phyloP scores from a whole-genome alignment of 768 basidiomycete species.

The Cystobasidium tubakii region DNA sequence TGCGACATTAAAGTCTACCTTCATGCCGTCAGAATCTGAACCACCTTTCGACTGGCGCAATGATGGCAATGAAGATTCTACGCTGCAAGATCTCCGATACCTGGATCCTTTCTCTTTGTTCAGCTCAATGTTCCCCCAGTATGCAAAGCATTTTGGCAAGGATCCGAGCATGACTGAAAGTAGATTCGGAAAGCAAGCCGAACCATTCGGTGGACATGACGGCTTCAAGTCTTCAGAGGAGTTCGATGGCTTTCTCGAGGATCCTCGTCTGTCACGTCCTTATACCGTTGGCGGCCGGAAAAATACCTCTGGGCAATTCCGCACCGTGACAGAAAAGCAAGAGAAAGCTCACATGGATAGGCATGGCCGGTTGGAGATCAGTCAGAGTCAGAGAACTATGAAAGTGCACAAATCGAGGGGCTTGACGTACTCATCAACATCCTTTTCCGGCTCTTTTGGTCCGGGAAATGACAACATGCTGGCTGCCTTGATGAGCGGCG shows the following conservation, averaged over 20 bases:
- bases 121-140: conserved; percentile 6
- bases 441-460: conserved; percentile 23
- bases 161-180: neutral
- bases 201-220: neutral
- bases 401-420: conserved; percentile 13
- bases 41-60: neutral
- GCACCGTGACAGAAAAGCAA: conserved; percentile 12
- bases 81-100: conserved; percentile 4
- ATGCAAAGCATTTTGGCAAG: neutral
- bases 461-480: conserved; percentile 6
- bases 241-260: neutral
- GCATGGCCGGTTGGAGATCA: conserved; percentile 17
- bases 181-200: neutral
- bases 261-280: neutral
- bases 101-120: conserved; percentile 22
- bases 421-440: conserved; percentile 5
- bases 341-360: neutral
- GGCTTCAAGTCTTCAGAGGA: neutral
- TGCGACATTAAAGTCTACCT: conserved; percentile 19
- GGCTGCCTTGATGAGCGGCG: conserved; percentile 5
- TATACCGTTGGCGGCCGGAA: neutral
- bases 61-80: neutral
- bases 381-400: conserved; percentile 5
- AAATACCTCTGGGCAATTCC: neutral
- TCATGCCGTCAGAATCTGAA: neutral